Percentiles rank a stretch among this genome's conserved stretches.
These are phyloP conservation scores for Parachaetomium inaequale DNA, from an alignment of 495 filamentous ascomycete species.

Conservation along the genomic window DNA sequence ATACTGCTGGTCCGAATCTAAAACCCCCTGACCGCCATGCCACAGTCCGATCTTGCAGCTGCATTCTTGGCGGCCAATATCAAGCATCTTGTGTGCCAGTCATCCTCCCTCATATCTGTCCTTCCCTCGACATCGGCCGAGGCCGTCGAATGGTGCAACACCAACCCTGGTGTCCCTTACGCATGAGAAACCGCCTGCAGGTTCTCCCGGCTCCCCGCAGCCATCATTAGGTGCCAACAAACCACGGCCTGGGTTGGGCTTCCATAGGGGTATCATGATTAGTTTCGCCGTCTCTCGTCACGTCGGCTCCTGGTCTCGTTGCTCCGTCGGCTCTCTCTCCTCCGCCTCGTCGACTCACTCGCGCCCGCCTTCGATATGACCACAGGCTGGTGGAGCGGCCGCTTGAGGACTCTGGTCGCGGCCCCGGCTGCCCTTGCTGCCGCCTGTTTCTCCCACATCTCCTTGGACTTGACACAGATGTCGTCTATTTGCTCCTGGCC, in stretches of 20 bases:
- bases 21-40: conserved; percentile 22
- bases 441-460: conserved; percentile 56
- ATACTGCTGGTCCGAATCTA: conserved; percentile 41
- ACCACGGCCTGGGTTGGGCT: conserved; percentile 10
- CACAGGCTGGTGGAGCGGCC: conserved; percentile 53
- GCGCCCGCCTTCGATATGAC: conserved; percentile 44
- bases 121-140: conserved; percentile 19
- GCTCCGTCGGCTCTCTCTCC: conserved; percentile 30
- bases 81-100: conserved; percentile 22
- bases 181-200: conserved; percentile 23
- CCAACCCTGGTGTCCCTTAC: conserved; percentile 16
- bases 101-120: conserved; percentile 17
- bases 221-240: conserved; percentile 21
- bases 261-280: conserved; percentile 13
- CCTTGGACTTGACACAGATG: conserved; percentile 53
- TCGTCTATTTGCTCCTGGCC: conserved; percentile 56
- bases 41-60: conserved; percentile 25
- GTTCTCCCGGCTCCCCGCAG: conserved; percentile 13
- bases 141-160: conserved; percentile 14
- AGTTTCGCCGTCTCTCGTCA: conserved; percentile 30
- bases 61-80: conserved; percentile 25
- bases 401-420: conserved; percentile 49
- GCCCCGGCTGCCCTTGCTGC: conserved; percentile 46
- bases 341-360: conserved; percentile 30
- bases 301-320: conserved; percentile 24